Evolutionary conservation across 2,329 filamentous ascomycete genomes (phyloP).

Genomic region (Chaetomium globosum): DNA sequence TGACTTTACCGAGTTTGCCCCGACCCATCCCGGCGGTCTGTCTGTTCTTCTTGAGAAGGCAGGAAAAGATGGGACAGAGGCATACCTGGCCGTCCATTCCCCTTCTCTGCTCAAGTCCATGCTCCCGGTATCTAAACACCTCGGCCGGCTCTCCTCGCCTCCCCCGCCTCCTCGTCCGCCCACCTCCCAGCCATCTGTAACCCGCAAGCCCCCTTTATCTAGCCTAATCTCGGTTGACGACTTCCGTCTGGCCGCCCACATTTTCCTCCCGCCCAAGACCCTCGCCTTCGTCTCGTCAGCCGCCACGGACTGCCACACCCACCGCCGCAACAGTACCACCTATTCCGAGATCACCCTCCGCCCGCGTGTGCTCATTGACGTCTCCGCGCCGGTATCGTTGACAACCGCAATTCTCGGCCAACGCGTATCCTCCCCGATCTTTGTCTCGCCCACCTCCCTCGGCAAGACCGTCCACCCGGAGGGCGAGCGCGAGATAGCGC

Average conservation of each 20-base stretch:
- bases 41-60: conserved; percentile 54
- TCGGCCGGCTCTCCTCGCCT: conserved; percentile 49
- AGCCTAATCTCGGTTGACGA: conserved; percentile 76
- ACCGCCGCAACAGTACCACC: conserved; percentile 56
- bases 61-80: conserved; percentile 56
- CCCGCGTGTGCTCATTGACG: conserved; percentile 60
- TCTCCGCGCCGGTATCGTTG: conserved; percentile 52
- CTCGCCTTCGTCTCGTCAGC: conserved; percentile 71
- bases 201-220: conserved; percentile 54
- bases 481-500: conserved; percentile 62
- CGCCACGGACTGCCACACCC: conserved; percentile 63
- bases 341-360: conserved; percentile 62
- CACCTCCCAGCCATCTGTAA: conserved; percentile 66
- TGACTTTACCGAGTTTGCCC: conserved; percentile 61
- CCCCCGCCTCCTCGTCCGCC: conserved; percentile 57
- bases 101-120: conserved; percentile 18
- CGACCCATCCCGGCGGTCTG: conserved; percentile 44
- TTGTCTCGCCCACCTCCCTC: conserved; percentile 67
- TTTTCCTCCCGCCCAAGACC: conserved; percentile 62
- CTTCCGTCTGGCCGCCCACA: conserved; percentile 63
- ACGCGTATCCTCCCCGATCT: conserved; percentile 58
- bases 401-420: conserved; percentile 58
- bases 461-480: conserved; percentile 64
- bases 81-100: conserved; percentile 44
- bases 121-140: conserved; percentile 14